Conservation (phyloP, 208 protist genomes). For the Acanthamoeba castellanii region DNA sequence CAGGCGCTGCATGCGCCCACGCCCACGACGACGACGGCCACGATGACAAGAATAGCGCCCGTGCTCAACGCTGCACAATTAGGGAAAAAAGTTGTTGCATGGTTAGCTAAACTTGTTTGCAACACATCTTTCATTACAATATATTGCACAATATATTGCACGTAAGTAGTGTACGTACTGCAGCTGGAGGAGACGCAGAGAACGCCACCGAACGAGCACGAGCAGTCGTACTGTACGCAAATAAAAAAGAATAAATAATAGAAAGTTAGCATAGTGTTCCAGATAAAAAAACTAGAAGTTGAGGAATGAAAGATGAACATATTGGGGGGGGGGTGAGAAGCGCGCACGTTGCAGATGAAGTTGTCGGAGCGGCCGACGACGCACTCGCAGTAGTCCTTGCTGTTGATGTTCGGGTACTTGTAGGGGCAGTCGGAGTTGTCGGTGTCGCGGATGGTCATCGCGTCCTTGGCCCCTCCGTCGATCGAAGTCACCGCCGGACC, state of each 20-base stretch:
- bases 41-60: not conserved
- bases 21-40: not conserved
- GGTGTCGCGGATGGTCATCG: not conserved
- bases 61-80: not conserved
- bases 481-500: not conserved
- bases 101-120: too few species aligned
- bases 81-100: not conserved
- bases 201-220: not conserved
- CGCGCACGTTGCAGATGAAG: conserved; percentile 23
- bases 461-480: not conserved
- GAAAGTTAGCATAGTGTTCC: too few species aligned
- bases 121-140: too few species aligned
- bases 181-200: not conserved
- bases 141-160: too few species aligned
- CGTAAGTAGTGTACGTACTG: not conserved
- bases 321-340: not conserved
- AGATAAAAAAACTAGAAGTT: too few species aligned
- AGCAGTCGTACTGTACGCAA: not conserved
- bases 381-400: conserved; percentile 54
- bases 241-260: not conserved
- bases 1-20: not conserved
- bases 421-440: not conserved
- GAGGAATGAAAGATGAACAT: too few species aligned
- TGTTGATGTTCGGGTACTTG: not conserved
- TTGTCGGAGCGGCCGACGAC: conserved; percentile 35